Evolutionary conservation across 2,329 filamentous ascomycete genomes (phyloP).

Genomic region (Penicillium palitans): DNA sequence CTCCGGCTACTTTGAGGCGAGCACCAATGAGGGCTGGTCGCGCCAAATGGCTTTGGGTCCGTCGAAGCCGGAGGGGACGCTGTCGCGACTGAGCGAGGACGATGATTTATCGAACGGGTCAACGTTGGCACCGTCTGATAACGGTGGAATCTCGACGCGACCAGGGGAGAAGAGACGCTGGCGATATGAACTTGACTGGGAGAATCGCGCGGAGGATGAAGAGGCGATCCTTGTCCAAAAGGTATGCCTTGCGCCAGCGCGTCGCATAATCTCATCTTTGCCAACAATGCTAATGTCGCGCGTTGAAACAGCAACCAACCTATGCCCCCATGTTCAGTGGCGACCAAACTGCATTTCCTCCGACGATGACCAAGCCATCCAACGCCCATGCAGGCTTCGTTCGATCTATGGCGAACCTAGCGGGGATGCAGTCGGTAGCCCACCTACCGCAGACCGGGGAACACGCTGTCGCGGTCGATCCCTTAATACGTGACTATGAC

Average conservation of each 20-base stretch:
- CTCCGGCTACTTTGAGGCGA: constrained; percentile 88
- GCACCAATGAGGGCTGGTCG: constrained; percentile 75
- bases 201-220: constrained; percentile 67
- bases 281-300: constrained; percentile 13
- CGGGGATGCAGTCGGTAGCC: constrained; percentile 55
- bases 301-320: constrained; percentile 32
- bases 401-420: constrained; percentile 80
- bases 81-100: constrained; percentile 41
- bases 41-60: constrained; percentile 38
- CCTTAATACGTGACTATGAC: constrained; percentile 87
- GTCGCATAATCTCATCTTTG: neutral
- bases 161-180: constrained; percentile 62
- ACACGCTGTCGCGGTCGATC: constrained; percentile 63
- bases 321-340: constrained; percentile 60
- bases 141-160: constrained; percentile 41
- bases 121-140: constrained; percentile 40
- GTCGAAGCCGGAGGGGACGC: constrained; percentile 47
- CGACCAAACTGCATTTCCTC: constrained; percentile 46
- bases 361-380: constrained; percentile 63
- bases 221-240: constrained; percentile 86
- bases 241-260: constrained; percentile 47
- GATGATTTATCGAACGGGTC: constrained; percentile 39
- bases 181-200: constrained; percentile 85
- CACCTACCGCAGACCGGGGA: constrained; percentile 53
- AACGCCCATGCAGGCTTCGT: constrained; percentile 71